Evolutionary conservation across 345 rosid species (phyloP).

Genomic region (Hypericum androsaemum): DNA sequence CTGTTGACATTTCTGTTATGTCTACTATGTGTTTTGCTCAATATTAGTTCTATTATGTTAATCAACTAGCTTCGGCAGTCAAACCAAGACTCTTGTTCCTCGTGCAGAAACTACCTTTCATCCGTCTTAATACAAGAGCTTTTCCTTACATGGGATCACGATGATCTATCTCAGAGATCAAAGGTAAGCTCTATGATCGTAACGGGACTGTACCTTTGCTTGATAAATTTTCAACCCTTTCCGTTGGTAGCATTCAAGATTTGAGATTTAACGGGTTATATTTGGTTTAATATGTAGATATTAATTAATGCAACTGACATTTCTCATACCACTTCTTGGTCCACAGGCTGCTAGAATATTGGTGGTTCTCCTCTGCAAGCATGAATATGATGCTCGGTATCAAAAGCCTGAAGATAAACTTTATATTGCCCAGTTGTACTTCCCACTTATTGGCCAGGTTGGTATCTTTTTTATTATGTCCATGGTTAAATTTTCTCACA

Average conservation of each 20-base stretch:
- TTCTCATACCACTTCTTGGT: conserved; percentile 4
- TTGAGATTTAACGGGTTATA: too few species aligned
- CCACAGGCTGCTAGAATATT: conserved; percentile 88
- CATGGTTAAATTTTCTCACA: too few species aligned
- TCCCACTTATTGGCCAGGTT: conserved; percentile 95
- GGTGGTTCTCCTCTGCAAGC: conserved; percentile 89
- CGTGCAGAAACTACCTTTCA: conserved; percentile 89
- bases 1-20: too few species aligned
- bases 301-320: too few species aligned
- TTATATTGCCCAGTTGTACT: conserved; percentile 86
- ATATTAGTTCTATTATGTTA: too few species aligned
- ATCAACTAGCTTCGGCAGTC: too few species aligned
- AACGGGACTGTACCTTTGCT: too few species aligned
- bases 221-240: too few species aligned
- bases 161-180: conserved; percentile 84
- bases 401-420: conserved; percentile 98
- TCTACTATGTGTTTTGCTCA: too few species aligned
- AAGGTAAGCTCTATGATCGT: conserved; percentile 39
- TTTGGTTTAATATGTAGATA: too few species aligned
- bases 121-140: conserved; percentile 92
- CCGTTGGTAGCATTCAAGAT: too few species aligned
- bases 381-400: conserved; percentile 93
- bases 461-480: too few species aligned
- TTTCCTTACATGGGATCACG: conserved; percentile 96
- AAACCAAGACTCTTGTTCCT: conserved; percentile 17